Evolutionary conservation across 495 filamentous ascomycete species (phyloP).

Genomic region (Neurospora tetraspora): DNA sequence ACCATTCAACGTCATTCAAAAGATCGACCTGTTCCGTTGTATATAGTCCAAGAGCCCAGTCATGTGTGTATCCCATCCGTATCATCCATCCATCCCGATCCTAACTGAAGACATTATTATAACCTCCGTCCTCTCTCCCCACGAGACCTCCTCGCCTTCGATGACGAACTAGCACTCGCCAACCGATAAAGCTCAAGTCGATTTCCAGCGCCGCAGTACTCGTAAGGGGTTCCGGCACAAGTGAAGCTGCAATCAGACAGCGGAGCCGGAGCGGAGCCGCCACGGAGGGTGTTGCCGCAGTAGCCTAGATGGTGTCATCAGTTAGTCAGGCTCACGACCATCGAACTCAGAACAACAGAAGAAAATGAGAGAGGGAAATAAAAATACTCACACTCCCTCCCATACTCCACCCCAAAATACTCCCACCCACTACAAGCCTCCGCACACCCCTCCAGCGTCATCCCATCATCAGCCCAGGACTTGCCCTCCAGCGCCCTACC

Average conservation of each 20-base stretch:
- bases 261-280: slow-evolving; percentile 17
- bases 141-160: neutral
- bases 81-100: neutral
- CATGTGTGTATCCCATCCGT: neutral
- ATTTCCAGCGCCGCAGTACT: slow-evolving; percentile 37
- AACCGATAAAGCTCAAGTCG: slow-evolving; percentile 30
- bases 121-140: neutral
- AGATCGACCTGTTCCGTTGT: neutral
- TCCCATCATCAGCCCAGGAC: slow-evolving; percentile 17
- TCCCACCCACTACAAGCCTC: slow-evolving; percentile 25
- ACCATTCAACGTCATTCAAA: neutral
- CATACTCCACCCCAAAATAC: slow-evolving; percentile 35
- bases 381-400: slow-evolving; percentile 22
- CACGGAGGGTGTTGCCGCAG: slow-evolving; percentile 27
- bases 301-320: slow-evolving; percentile 15
- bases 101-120: neutral
- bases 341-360: neutral
- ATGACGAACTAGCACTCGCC: neutral
- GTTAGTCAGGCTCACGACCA: neutral
- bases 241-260: slow-evolving; percentile 30
- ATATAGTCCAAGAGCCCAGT: neutral
- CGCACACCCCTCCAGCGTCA: slow-evolving; percentile 36
- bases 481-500: slow-evolving; percentile 20
- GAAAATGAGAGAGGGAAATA: neutral
- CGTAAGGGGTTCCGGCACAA: slow-evolving; percentile 27